A percentile compares a stretch with the other conserved stretches of the same genome.
Conservation (phyloP, 2,329 filamentous ascomycete species). For the Diaporthe humulicola region DNA sequence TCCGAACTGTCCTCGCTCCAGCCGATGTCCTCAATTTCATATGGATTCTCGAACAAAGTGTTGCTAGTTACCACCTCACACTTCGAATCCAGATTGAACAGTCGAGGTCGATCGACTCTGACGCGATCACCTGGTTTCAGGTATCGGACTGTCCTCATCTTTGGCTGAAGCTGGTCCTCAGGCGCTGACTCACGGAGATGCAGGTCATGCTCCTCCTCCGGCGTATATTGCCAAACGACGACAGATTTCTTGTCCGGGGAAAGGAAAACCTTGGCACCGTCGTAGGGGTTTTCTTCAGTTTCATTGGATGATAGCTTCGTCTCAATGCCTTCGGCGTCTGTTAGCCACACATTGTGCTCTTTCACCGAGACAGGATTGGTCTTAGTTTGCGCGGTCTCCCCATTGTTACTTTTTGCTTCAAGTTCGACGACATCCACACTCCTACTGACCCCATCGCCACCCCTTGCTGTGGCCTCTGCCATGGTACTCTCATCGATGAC, state of each 20-base stretch:
- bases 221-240: not conserved
- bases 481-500: constrained; percentile 10
- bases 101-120: not conserved
- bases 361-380: not conserved
- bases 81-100: not conserved
- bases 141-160: not conserved
- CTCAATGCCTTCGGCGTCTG: not conserved
- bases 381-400: not conserved
- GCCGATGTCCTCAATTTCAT: not conserved
- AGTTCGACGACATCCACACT: not conserved
- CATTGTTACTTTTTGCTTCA: not conserved
- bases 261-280: not conserved
- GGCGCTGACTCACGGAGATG: constrained; percentile 4
- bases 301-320: not conserved
- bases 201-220: not conserved
- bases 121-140: constrained; percentile 5
- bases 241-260: not conserved
- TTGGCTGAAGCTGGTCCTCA: not conserved
- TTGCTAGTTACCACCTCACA: not conserved
- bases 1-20: not conserved
- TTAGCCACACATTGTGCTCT: not conserved
- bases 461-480: not conserved
- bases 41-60: not conserved
- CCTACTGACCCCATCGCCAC: not conserved
- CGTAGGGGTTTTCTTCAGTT: not conserved